Base-by-base conservation (phyloP, 768 basidiomycete species). In the Lactifluus piperatus region DNA sequence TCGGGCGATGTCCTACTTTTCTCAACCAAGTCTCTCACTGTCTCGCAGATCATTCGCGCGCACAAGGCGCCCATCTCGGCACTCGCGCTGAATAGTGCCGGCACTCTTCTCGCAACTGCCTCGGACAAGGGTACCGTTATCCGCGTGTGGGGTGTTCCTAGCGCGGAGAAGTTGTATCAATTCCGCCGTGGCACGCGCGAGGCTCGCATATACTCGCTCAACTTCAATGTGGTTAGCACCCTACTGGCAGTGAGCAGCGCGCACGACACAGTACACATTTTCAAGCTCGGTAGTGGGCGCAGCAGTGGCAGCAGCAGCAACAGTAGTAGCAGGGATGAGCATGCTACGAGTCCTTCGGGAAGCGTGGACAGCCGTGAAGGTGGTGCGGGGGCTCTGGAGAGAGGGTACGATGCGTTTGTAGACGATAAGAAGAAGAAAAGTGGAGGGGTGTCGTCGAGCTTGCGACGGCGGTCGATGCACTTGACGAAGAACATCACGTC, bases 101-200 rank as follows among this genome's bases (percentile, higher is more conserved):
- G 95, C 13, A 90, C 90, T 0, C 78, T 97, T 55, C 84, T 99
- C 43, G 97, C 95, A 22, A 94, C 95, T 6, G 86, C 93, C 14
- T 89, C 86, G 1, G 92, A 94, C 46, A 95, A 94, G 69, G 97
- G 97, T 14, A 99, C 97, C 6, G 93, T 98, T 63, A 95, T 99
- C 56, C 83, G 97, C 45, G 94, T 98, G 1, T 98, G 94, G 81
- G 82, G 82, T 48, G 77, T 97, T 14, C 95, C 97, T 0, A 82
- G 85, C 6, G 91, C 93, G 0, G 91, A 97, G 75, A 93, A 94
- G 72, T 70, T 98, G 49, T 94, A 94, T 72, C 94, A 99, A 71
- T 98, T 98, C 76, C 75, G 97, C 6, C 74, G 97, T 46, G 97
- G 97, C 7, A 91, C 89, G 41, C 78, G 92, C 30, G 90, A 89